Evolutionary conservation across 495 filamentous ascomycete species (phyloP), one percentile per base, ranked within the genome.

Genomic region (Podospora didyma): DNA sequence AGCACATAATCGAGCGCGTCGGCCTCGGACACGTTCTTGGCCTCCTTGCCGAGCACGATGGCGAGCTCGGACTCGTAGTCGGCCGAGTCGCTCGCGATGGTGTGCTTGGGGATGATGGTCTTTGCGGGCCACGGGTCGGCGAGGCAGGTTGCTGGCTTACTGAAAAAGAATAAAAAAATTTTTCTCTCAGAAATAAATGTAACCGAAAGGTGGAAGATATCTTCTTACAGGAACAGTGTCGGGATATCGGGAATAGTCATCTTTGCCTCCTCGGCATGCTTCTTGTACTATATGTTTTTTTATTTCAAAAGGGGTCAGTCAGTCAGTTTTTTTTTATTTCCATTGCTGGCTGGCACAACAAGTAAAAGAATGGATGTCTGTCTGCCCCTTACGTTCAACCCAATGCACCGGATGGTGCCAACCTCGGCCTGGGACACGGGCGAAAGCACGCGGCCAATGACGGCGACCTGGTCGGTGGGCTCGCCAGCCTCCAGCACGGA

Each of bases 401-500:
- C 70, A 49, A 76, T 77, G 58, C 76, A 76, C 11, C 73, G 64
- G 35, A 79, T 76, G 7, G 70, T 73, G 7, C 72, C 73, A n/a
- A 74, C 72, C 59, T 79, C 74, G 11, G 53, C 60, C 53, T 75
- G 67, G 1, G 80, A 68, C 24, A 85, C 53, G 7, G 83, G 82
- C 0, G 82, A 82, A 16, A 86, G 73, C n/a, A 86, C 66, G 0
- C 71, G 79, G 39, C 63, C 69, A 59, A 85, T 79, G 20, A 64
- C 69, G 59, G 80, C 81, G 2, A 72, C 79, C 53, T 69, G 57
- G 3, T 66, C 75, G 2, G 80, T 84, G 9, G 70, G 70, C 39
- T 73, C 58, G 1, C 82, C 83, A 1, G 79, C 73, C 44, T 66
- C 73, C 34, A 86, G 69, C 11, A 83, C 75, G 0, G 84, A 86